These are phyloP conservation scores for Vigna mungo DNA, from an alignment of 306 rosid genomes.

Conservation along the genomic window DNA sequence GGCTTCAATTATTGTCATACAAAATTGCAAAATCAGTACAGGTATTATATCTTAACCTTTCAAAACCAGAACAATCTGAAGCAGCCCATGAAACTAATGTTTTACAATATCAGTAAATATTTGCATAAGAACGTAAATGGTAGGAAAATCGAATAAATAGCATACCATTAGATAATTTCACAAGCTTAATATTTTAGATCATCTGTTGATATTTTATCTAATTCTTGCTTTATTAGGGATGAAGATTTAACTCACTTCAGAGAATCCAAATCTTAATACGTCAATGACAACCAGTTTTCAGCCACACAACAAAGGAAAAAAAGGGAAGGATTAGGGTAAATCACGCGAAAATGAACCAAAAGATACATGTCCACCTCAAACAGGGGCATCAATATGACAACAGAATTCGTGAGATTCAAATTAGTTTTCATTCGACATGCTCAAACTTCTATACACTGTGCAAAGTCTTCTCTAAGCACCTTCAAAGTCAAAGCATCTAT, in stretches of 20 bases:
- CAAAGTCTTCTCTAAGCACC: slow-evolving; percentile 39
- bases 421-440: slow-evolving; percentile 38
- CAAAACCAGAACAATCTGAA: neutral
- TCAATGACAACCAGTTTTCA: neutral
- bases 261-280: neutral
- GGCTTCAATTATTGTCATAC: neutral
- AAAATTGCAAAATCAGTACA: neutral
- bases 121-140: neutral
- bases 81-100: neutral
- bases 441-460: slow-evolving; percentile 47
- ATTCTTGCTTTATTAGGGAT: neutral
- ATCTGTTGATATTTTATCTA: too few relatives aligned
- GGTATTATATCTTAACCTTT: neutral
- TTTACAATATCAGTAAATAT: neutral
- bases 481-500: slow-evolving; percentile 39
- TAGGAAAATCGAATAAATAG: neutral
- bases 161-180: neutral
- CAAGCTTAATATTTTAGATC: neutral
- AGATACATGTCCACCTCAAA: neutral
- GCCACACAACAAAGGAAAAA: neutral
- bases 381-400: neutral
- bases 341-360: slow-evolving; percentile 19
- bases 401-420: slow-evolving; percentile 13
- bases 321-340: neutral
- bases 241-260: too few relatives aligned